A percentile compares a stretch with the other conserved stretches of the same genome.
Evolutionary conservation across 768 basidiomycete genomes (phyloP).

Genomic region (Suillus luteus): DNA sequence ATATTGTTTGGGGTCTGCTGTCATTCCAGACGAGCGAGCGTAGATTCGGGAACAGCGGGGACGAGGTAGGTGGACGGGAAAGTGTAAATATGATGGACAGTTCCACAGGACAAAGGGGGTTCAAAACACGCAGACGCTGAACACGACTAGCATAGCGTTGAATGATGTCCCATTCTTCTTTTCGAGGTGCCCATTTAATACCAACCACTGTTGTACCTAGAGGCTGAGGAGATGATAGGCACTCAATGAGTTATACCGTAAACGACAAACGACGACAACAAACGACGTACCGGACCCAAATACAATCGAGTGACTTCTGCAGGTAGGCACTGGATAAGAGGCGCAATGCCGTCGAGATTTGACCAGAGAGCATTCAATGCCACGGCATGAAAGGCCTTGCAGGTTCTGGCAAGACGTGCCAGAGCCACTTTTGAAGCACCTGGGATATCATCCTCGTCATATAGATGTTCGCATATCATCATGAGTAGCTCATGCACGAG

Average conservation of each 20-base stretch:
- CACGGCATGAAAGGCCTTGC: conserved; percentile 21
- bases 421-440: conserved; percentile 11
- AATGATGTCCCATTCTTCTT: conserved; percentile 3
- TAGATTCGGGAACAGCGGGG: conserved; percentile 5
- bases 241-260: not conserved
- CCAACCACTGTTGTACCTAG: not conserved
- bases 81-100: not conserved
- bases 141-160: not conserved
- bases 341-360: conserved; percentile 21
- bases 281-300: not conserved
- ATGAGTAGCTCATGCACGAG: not conserved
- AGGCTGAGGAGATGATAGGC: not conserved
- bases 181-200: not conserved
- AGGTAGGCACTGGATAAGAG: conserved; percentile 27
- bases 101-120: not conserved
- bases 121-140: not conserved
- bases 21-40: conserved; percentile 2
- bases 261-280: not conserved
- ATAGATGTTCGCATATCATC: conserved; percentile 1
- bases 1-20: not conserved
- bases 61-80: not conserved
- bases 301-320: not conserved
- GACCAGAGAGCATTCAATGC: conserved; percentile 31
- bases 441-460: not conserved
- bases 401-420: conserved; percentile 28